These are phyloP conservation scores for Hyphodiscus sp. DNA, from an alignment of 2,329 filamentous ascomycete genomes.

Conservation along the genomic window DNA sequence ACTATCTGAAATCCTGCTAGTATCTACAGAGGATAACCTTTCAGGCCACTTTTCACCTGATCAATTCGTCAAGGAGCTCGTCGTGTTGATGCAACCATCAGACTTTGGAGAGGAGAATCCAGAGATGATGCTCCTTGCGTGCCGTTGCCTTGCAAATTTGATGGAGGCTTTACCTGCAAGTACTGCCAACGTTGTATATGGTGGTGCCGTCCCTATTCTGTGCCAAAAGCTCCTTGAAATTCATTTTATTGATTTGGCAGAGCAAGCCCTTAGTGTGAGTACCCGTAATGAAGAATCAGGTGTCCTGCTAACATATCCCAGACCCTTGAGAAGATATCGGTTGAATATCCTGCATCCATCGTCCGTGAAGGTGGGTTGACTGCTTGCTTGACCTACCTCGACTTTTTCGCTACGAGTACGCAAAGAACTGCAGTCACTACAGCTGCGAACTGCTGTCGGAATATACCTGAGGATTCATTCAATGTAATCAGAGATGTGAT, in stretches of 20 bases:
- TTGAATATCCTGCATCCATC: constrained; percentile 91
- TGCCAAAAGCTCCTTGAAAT: constrained; percentile 96
- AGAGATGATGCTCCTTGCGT: constrained; percentile 95
- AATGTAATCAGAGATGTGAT: constrained; percentile 89
- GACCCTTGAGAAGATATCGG: constrained; percentile 94
- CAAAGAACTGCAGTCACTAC: constrained; percentile 96
- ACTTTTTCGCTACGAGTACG: constrained; percentile 96
- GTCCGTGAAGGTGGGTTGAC: constrained; percentile 92
- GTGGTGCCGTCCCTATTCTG: constrained; percentile 88
- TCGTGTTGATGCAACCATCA: constrained; percentile 83
- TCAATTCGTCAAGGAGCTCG: constrained; percentile 90
- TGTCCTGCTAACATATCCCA: constrained; percentile 21
- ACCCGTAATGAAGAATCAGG: neutral
- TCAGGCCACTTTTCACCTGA: constrained; percentile 93
- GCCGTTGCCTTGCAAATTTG: constrained; percentile 88
- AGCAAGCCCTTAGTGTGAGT: constrained; percentile 80
- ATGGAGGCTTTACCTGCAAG: constrained; percentile 96
- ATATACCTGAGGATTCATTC: constrained; percentile 92
- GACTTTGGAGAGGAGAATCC: constrained; percentile 83
- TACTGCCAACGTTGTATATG: constrained; percentile 93
- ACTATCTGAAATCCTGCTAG: constrained; percentile 83
- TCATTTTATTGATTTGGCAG: constrained; percentile 92
- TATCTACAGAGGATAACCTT: constrained; percentile 94
- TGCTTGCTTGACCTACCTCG: constrained; percentile 90
- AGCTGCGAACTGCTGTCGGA: constrained; percentile 95